A percentile compares a stretch with the other conserved stretches of the same genome.
Evolutionary conservation across 1,139 yeast species (phyloP).

Genomic region (Saccharomyces pastorianus): DNA sequence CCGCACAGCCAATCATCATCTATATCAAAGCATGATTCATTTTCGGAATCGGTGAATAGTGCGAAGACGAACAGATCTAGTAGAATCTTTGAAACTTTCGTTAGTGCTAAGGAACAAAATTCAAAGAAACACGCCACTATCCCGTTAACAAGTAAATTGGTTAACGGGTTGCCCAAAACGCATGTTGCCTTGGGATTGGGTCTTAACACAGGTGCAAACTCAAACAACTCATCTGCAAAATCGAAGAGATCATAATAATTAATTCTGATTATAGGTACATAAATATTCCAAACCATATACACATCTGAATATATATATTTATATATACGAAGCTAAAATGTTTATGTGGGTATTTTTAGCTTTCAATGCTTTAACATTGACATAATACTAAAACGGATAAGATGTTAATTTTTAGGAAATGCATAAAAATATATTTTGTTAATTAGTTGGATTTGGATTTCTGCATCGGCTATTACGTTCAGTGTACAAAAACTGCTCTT

Average conservation of each 20-base stretch:
- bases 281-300: neutral
- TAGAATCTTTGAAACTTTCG: conserved; percentile 31
- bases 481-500: neutral
- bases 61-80: conserved; percentile 7
- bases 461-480: too few species aligned
- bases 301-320: too few species aligned
- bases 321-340: too few species aligned
- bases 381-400: too few species aligned
- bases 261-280: neutral
- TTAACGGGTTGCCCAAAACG: conserved; percentile 32
- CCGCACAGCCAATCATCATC: conserved; percentile 2
- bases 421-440: too few species aligned
- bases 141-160: conserved; percentile 24
- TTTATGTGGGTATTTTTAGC: too few species aligned
- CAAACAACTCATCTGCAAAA: conserved; percentile 3
- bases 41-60: neutral
- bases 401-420: too few species aligned
- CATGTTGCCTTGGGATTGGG: conserved; percentile 18
- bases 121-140: conserved; percentile 19
- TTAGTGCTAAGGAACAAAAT: conserved; percentile 26
- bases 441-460: too few species aligned
- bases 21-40: conserved; percentile 1
- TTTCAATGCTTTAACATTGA: too few species aligned
- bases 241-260: neutral
- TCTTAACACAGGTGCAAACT: conserved; percentile 7